These are phyloP conservation scores for Melanomma pulvis-pyrius DNA, from an alignment of 495 filamentous ascomycete species.

Conservation along the genomic window DNA sequence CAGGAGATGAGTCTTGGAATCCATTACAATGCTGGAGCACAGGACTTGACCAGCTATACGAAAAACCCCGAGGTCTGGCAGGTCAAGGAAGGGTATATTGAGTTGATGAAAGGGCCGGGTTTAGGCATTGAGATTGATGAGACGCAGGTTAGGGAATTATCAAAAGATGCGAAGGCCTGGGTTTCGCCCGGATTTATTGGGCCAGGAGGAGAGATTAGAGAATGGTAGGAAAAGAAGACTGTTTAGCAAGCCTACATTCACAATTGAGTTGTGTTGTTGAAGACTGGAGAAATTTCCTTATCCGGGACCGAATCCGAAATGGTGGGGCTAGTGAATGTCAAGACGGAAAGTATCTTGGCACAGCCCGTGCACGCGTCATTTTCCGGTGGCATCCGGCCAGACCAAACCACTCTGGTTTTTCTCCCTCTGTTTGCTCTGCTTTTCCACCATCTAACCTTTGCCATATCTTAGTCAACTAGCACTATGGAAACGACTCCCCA, in stretches of 20 bases:
- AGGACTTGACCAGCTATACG: conserved; percentile 69
- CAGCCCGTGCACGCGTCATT: too few species aligned
- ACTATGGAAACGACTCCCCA: neutral
- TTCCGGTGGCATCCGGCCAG: too few species aligned
- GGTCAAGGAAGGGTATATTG: conserved; percentile 69
- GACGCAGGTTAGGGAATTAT: conserved; percentile 60
- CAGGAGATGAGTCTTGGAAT: conserved; percentile 83
- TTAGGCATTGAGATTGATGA: conserved; percentile 79
- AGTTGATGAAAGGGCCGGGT: conserved; percentile 63
- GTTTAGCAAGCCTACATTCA: neutral
- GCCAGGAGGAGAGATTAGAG: conserved; percentile 69
- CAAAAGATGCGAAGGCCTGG: conserved; percentile 59
- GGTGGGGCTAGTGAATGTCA: neutral
- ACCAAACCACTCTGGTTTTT: too few species aligned
- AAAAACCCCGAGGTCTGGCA: conserved; percentile 65
- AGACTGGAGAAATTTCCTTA: neutral
- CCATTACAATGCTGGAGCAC: conserved; percentile 72
- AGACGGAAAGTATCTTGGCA: too few species aligned
- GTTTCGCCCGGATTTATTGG: conserved; percentile 65
- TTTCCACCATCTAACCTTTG: neutral
- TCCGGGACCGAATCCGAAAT: neutral
- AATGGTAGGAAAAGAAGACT: conserved; percentile 58
- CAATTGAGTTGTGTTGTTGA: neutral
- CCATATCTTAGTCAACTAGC: neutral
- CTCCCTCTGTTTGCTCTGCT: neutral